Percentiles rank a stretch among this genome's conserved stretches.
phyloP scores from a whole-genome alignment of 2,329 filamentous ascomycete species.

The Neodidymelliopsis sp. region DNA sequence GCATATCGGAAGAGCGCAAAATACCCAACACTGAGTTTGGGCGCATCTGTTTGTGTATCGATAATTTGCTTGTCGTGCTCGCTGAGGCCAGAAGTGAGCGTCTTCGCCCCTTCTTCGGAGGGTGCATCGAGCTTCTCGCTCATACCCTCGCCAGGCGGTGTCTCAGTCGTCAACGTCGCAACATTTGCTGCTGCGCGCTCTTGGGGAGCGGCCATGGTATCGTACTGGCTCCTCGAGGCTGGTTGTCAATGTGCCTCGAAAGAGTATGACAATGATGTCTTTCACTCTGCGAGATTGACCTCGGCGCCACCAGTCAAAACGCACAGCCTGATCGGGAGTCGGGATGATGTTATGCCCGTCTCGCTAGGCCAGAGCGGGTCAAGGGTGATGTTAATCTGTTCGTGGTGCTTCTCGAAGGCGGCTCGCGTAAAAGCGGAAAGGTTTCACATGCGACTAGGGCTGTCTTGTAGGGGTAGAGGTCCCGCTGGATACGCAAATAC shows the following conservation, averaged over 20 bases:
- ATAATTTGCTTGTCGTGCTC: slow-evolving; percentile 47
- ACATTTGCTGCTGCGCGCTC: slow-evolving; percentile 15
- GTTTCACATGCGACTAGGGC: slow-evolving; percentile 17
- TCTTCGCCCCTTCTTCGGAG: slow-evolving; percentile 30
- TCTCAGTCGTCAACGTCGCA: slow-evolving; percentile 8
- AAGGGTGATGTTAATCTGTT: slow-evolving; percentile 14
- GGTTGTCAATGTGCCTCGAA: slow-evolving; percentile 7
- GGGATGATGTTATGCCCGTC: slow-evolving; percentile 10
- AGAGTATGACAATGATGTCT: slow-evolving; percentile 9
- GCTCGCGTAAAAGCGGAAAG: slow-evolving; percentile 4
- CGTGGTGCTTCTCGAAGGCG: slow-evolving; percentile 7
- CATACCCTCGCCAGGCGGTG: slow-evolving; percentile 18
- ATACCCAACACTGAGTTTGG: slow-evolving; percentile 54
- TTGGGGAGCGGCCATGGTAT: slow-evolving; percentile 16
- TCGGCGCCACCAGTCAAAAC: slow-evolving; percentile 14
- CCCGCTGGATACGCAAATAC: slow-evolving; percentile 16
- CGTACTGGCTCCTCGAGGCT: slow-evolving; percentile 10
- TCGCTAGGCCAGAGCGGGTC: slow-evolving; percentile 13
- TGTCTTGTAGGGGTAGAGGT: neutral
- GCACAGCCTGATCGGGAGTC: slow-evolving; percentile 10
- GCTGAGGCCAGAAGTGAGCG: slow-evolving; percentile 35
- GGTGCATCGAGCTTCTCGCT: slow-evolving; percentile 35
- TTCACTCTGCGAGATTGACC: slow-evolving; percentile 15
- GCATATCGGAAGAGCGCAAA: slow-evolving; percentile 57
- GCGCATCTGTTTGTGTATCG: slow-evolving; percentile 52